Evolutionary conservation across 2,329 filamentous ascomycete species (phyloP), one percentile per base, ranked within the genome.

Genomic region (Lasiodiplodia sp.): DNA sequence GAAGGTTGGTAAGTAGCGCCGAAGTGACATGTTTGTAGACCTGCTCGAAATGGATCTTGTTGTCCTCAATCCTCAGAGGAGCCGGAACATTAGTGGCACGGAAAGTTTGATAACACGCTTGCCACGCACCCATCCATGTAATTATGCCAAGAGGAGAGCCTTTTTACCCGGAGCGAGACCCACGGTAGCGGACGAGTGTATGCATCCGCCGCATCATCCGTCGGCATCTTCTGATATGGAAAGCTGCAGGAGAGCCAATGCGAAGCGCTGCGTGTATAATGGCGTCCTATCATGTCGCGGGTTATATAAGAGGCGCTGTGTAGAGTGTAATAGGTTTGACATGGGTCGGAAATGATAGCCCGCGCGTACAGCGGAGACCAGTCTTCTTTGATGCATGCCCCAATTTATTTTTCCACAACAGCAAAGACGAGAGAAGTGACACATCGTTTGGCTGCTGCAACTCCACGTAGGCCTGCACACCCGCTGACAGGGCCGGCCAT

Each of bases 261-360:
- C 38, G 14, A 18, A n/a, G 38, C 38, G 57, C 57, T 23, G 21
- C 44, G 44, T 64, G 60, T 64, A 64, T 64, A 64, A 52, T 38
- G 60, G 60, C 60, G 60, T n/a, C 60, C 60, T 64, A 64, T 64
- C 60, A 64, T 2, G 23, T 31, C 12, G 47, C 4, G 7, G 6
- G n/a, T 21, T 37, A 37, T 64, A 64, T 64, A 64, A 64, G 40
- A 37, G 47, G 60, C 44, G 60, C 60, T 64, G 21, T 52, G 47
- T 52, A 64, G 44, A 52, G 25, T 64, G 28, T 64, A 64, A 51
- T 52, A 52, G 60, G 47, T 28, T 31, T 14, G 60, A 64, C 60
- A 64, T 37, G 60, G 60, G 60, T 64, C 60, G 60, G 60, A 64
- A 28, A 64, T 52, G 60, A 64, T 64, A 64, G 60, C 60, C 60